Evolutionary conservation across 306 rosid species (phyloP).

Genomic region (Vachellia collinsii): DNA sequence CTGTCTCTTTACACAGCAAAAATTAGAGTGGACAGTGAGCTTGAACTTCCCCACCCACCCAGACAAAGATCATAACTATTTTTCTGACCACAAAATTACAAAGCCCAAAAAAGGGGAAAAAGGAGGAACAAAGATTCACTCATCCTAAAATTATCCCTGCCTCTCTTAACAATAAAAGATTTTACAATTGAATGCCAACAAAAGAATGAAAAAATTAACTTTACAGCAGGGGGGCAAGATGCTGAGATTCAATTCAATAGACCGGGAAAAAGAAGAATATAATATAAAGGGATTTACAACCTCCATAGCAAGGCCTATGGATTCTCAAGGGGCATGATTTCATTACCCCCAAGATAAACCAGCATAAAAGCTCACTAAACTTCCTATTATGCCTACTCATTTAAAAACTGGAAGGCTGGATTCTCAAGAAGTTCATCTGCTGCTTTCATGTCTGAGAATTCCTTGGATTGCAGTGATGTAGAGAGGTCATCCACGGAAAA

Average conservation of each 20-base stretch:
- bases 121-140: conserved; percentile 33
- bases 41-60: conserved; percentile 38
- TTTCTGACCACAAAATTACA: conserved; percentile 40
- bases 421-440: conserved; percentile 86
- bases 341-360: conserved; percentile 44
- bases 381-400: conserved; percentile 70
- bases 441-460: conserved; percentile 80
- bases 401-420: conserved; percentile 91
- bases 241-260: conserved; percentile 41
- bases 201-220: conserved; percentile 80
- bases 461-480: conserved; percentile 80
- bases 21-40: conserved; percentile 55
- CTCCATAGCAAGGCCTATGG: conserved; percentile 48
- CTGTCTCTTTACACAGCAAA: conserved; percentile 56
- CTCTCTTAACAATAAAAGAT: conserved; percentile 49
- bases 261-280: conserved; percentile 23
- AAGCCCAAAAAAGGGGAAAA: conserved; percentile 15
- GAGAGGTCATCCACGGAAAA: conserved; percentile 98
- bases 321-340: conserved; percentile 25
- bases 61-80: conserved; percentile 38
- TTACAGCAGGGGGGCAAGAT: conserved; percentile 52
- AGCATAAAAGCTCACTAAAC: conserved; percentile 41
- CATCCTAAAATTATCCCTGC: conserved; percentile 44
- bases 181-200: conserved; percentile 66
- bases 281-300: conserved; percentile 60